Evolutionary conservation across 768 basidiomycete genomes (phyloP), one percentile per base, ranked within the genome.

Genomic region (Pholiota microspora): DNA sequence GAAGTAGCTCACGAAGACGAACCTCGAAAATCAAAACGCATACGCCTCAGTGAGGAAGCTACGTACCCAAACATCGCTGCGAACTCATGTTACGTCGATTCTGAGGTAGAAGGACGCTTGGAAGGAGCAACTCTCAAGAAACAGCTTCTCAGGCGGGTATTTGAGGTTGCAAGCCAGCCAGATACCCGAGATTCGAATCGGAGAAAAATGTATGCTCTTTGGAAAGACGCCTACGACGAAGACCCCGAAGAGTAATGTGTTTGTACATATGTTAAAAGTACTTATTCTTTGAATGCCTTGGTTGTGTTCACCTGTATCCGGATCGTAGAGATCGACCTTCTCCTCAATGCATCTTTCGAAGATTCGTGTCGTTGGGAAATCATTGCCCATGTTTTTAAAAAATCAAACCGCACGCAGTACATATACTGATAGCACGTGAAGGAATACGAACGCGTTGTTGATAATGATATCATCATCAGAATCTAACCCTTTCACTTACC

Each of bases 181-280:
- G 83, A 86, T n/a, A 86, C 89, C 35, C 80, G 82, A 63, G 90
- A 92, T 60, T 73, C 84, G 5, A 94, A 88, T 68, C 79, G 94
- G 61, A 76, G 90, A 69, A 92, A 83, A 74, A 78, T 98, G 72
- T 96, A 94, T 66, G 78, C 78, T 4, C 69, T 94, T 24, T 96
- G 91, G 83, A 88, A 86, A 69, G 81, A 80, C 29, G 75, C 73
- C 45, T 77, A 74, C 31, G 81, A 81, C 21, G 82, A 79, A 16
- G 67, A 69, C 49, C 60, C 53, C 21, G 66, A 64, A 67, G 58
- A 69, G 54, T 53, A 44, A 40, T 18, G 31, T 45, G 35, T 54
- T 25, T 31, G 34, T 34, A 21, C 27, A 53, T 28, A 31, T 29
- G 48, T 12, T n/a, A n/a, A 18, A 51, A 27, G 51, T 28, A 3